Base-by-base conservation (phyloP, 139 green algal species). In the Chlorella sorokiniana region DNA sequence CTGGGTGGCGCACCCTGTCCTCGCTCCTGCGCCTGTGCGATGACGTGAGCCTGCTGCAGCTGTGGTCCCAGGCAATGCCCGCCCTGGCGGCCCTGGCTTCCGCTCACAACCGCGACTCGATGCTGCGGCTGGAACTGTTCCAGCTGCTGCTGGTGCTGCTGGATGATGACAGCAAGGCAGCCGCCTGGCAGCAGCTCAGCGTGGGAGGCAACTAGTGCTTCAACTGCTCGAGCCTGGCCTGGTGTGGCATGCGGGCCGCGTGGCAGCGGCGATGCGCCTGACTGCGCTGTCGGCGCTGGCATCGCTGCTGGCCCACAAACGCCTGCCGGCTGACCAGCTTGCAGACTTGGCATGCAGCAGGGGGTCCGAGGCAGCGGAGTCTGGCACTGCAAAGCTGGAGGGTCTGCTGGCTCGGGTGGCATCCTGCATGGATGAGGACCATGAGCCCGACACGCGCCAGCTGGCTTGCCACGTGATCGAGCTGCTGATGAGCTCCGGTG, bases 361-460 rank as follows among this genome's bases (percentile, higher is more conserved):
- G 37, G 22, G 51, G 27, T n/a, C 33, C 38, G 2, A 0, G 7
- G 33, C 22, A 10, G 33, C 18, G 5, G n/a, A 62, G 69, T 5
- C 69, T n/a, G 41, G 27, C 48, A 48, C 52, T 35, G 72, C 16
- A 2, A 33, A 14, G 2, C 31, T 16, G 44, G 42, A 61, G 16
- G 68, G 59, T 23, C n/a, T 73, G 75, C 41, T 72, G 31, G 61
- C 29, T 2, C 31, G 22, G 6, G 61, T 71, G n/a, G 75, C 61
- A 62, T 41, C 59, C 20, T 86, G 82, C 54, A 76, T 97, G 79
- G 93, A 97, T 48, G 94, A 97, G 80, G 93, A 97, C 74, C 96
- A 92, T 81, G 94, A 95, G 83, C 82, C 83, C 3, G 94, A 96
- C 70, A 89, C 93, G n/a, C 78, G 93, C 48, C 65, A 87, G 51